Evolutionary conservation across 345 rosid genomes (phyloP).

Genomic region (Luvunga scandens): DNA sequence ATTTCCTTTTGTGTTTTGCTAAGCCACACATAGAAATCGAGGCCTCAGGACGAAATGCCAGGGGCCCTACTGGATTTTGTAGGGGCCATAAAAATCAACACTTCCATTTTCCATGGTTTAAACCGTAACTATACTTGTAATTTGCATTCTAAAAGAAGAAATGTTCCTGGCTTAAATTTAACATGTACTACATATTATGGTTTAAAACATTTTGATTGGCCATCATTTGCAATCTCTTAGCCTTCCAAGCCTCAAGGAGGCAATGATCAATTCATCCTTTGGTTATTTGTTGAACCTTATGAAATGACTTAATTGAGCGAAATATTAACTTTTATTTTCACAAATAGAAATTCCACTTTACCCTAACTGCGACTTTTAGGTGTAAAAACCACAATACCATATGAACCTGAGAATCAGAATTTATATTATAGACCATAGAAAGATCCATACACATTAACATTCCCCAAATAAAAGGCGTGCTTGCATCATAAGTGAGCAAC

Average conservation of each 20-base stretch:
- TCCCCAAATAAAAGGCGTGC: not conserved
- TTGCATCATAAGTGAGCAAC: not conserved
- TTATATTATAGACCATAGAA: no score
- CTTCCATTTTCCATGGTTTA: not conserved
- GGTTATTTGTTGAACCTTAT: not conserved
- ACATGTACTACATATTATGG: not conserved
- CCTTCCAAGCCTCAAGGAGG: not conserved
- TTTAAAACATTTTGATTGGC: not conserved
- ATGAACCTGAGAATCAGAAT: not conserved
- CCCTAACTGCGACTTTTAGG: not conserved
- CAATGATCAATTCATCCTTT: not conserved
- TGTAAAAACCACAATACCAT: not conserved
- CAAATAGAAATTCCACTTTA: no score
- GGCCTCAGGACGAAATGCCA: not conserved
- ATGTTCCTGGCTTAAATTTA: not conserved
- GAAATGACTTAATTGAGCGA: not conserved
- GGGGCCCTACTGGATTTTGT: constrained; percentile 23
- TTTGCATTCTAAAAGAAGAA: not conserved
- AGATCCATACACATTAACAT: no score
- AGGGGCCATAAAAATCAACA: constrained; percentile 12
- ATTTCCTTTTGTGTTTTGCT: constrained; percentile 18
- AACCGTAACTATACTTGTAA: constrained; percentile 11
- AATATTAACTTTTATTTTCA: no score
- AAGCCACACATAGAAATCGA: constrained; percentile 16
- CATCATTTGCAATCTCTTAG: not conserved